These are phyloP conservation scores for Apiospora malaysiana DNA, from an alignment of 2,329 filamentous ascomycete genomes.

Conservation along the genomic window DNA sequence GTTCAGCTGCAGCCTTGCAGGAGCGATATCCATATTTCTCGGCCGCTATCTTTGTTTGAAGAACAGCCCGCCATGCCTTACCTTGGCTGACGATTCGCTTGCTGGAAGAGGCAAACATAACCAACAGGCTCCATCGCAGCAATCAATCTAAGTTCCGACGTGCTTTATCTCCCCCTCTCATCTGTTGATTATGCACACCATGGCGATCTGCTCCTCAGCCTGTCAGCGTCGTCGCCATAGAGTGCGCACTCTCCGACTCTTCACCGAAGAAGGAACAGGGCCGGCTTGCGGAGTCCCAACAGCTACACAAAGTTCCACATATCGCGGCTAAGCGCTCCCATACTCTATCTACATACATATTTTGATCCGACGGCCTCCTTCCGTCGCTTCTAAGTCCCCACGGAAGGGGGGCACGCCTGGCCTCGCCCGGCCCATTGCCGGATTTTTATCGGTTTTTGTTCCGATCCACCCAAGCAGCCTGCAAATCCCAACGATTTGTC, in stretches of 20 bases:
- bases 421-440: slow-evolving; percentile 14
- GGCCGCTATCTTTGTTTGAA: background rate
- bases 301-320: slow-evolving; percentile 5
- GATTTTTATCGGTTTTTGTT: background rate
- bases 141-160: background rate
- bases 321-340: slow-evolving; percentile 5
- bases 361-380: slow-evolving; percentile 9
- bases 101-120: slow-evolving; percentile 9
- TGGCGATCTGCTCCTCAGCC: background rate
- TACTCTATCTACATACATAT: background rate
- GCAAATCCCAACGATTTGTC: slow-evolving; percentile 15
- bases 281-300: slow-evolving; percentile 7
- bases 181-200: slow-evolving; percentile 7
- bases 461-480: background rate
- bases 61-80: background rate
- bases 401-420: slow-evolving; percentile 19
- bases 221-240: background rate
- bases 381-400: slow-evolving; percentile 11
- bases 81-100: slow-evolving; percentile 2
- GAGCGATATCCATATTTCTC: background rate
- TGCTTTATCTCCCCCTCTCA: slow-evolving; percentile 8
- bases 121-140: background rate
- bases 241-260: background rate
- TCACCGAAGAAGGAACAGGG: background rate
- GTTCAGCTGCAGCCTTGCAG: slow-evolving; percentile 1